Evolutionary conservation across 495 filamentous ascomycete species (phyloP), one percentile per base, ranked within the genome.

Genomic region (Pseudoneurospora amorphoporcata): DNA sequence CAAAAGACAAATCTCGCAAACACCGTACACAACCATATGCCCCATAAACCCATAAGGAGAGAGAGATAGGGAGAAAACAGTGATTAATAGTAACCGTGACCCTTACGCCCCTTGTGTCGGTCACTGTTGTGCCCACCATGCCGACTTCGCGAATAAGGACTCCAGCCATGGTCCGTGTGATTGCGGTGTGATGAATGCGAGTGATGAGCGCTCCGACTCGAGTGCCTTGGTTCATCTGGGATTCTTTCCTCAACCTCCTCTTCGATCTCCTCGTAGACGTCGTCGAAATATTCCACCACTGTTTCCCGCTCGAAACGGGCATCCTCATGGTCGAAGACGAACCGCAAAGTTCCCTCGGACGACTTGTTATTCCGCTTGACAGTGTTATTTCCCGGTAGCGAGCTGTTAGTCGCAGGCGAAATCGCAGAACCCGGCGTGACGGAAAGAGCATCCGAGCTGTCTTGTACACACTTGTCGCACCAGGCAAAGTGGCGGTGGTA

Each of bases 261-360:
- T 76, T 92, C 90, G 74, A 88, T 88, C 79, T 96, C 92, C 75
- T 96, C 93, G 79, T 90, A 90, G 76, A 94, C 92, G 39, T 90
- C 88, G 72, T 88, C 88, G 78, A 90, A 92, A 78, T 89, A 92
- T 71, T 88, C 84, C 12, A 86, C 84, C 12, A 95, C 91, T 8
- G 85, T 81, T 17, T 85, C 83, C 75, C 88, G 88, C 83, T 99
- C 95, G 23, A 83, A 85, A 43, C 85, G 86, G 14, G 93, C 95
- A 69, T 91, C 86, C 61, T 88, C 89, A 14, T 91, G 87, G 77
- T 98, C 93, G 39, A 98, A 89, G 84, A 97, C 93, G 78, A 97
- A 99, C 14, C 95, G 90, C 39, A 95, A 87, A 1, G 96, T 97
- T 9, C 91, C 92, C 32, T 93, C 90, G 39, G 88, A 85, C 65